Conservation (phyloP, 352 stramenopile species). For the Pythium vanterpoolii region DNA sequence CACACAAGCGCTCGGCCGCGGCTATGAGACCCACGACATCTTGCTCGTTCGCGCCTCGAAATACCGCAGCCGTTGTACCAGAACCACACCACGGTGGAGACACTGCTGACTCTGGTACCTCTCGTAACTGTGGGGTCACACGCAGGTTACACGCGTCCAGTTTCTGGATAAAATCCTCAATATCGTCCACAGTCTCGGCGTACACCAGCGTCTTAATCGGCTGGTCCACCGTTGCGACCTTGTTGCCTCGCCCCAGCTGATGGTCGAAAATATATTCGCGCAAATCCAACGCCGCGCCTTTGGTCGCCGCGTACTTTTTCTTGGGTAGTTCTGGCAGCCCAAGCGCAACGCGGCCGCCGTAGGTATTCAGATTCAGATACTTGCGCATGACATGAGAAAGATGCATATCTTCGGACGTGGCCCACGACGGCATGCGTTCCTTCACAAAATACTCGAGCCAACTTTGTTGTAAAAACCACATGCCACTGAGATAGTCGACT, state of each 20-base stretch:
- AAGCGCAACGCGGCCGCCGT: conserved; percentile 45
- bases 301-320: conserved; percentile 42
- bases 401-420: conserved; percentile 61
- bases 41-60: conserved; percentile 46
- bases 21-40: conserved; percentile 37
- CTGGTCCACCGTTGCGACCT: conserved; percentile 41
- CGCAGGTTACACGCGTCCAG: conserved; percentile 24
- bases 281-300: conserved; percentile 43
- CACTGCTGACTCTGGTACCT: not conserved
- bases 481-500: conserved; percentile 60
- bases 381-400: conserved; percentile 61
- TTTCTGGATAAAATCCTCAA: conserved; percentile 38
- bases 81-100: conserved; percentile 34
- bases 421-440: conserved; percentile 45
- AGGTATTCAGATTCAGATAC: conserved; percentile 64
- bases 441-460: conserved; percentile 69
- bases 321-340: conserved; percentile 22
- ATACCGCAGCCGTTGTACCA: conserved; percentile 51
- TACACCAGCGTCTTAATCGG: conserved; percentile 54
- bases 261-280: conserved; percentile 62
- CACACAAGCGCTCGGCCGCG: conserved; percentile 40
- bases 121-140: not conserved
- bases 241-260: conserved; percentile 55
- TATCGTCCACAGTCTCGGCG: conserved; percentile 41
- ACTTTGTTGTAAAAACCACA: conserved; percentile 62